Evolutionary conservation across 352 stramenopile species (phyloP), one percentile per base, ranked within the genome.

Genomic region (Pythium coloratum): DNA sequence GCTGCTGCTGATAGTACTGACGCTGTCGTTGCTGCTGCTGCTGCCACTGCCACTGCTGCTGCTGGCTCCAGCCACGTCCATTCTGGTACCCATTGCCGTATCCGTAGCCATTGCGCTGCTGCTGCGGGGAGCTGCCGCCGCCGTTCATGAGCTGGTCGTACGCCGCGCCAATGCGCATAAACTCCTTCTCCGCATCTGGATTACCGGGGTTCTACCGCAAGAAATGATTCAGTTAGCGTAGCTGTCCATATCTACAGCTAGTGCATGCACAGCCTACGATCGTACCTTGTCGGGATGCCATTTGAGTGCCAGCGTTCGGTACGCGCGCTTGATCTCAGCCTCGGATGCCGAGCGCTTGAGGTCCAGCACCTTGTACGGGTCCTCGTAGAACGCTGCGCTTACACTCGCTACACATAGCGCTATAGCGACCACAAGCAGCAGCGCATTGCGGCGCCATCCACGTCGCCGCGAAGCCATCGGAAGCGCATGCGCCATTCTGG

Each of bases 271-370:
- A 53, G 26, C 10, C 16, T 30, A 40, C 13, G 54, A 8, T 51
- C 59, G 14, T 9, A 94, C 89, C 74, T 97, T 97, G 75, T 97
- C 91, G 4, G 91, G 91, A 61, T 97, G 91, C 80, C 87, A 95
- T 65, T 97, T 96, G 44, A 97, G 74, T 30, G 91, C 90, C 32
- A 97, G 67, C 44, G 82, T 75, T 5, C 88, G 80, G 61, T 97
- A 97, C 32, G 87, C 87, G 56, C 83, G 84, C 71, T 94, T 94
- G 73, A 95, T 89, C 66, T 94, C 84, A 53, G 54, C 74, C 59
- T 93, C 84, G 7, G 85, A 86, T 7, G 87, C 84, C 30, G 80
- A 84, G 5, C 77, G 77, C 58, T 64, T 63, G 24, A 95, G 58
- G 9, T 84, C 85, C 55, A 95, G 73, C 58, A 91, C 83, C 58